These are phyloP conservation scores for Sarocladium brachiariae DNA, from an alignment of 2,329 filamentous ascomycete species.

Conservation along the genomic window DNA sequence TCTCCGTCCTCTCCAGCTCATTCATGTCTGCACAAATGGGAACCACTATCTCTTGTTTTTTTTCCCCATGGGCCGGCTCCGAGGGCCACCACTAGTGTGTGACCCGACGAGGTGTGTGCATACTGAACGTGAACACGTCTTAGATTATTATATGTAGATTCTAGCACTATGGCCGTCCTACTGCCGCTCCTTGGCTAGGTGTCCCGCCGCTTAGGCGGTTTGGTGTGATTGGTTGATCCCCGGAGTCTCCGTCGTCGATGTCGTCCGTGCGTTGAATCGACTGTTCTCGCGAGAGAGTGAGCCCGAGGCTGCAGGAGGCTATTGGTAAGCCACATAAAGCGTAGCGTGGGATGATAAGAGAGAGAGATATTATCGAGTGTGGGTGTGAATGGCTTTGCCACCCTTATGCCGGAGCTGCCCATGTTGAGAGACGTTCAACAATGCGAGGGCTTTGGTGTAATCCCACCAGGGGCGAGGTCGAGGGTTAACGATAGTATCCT, in stretches of 20 bases:
- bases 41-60: too few species aligned
- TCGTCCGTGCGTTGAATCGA: too few species aligned
- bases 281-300: too few species aligned
- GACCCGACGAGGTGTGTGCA: not conserved
- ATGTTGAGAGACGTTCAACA: too few species aligned
- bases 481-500: not conserved
- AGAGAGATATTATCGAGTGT: too few species aligned
- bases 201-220: not conserved
- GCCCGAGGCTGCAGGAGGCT: not conserved
- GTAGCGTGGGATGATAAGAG: not conserved
- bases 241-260: not conserved
- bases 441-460: too few species aligned
- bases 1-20: too few species aligned
- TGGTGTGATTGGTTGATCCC: not conserved
- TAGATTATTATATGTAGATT: not conserved
- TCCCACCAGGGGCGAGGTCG: too few species aligned
- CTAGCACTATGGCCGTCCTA: not conserved
- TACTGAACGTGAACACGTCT: not conserved
- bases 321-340: not conserved
- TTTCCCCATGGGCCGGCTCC: not conserved
- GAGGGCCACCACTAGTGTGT: not conserved
- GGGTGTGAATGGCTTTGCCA: too few species aligned
- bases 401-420: too few species aligned
- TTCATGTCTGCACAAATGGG: too few species aligned
- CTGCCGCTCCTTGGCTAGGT: not conserved